A percentile compares a stretch with the other conserved stretches of the same genome.
Conservation (phyloP, 164 flowering plant species). For the Stephania cephalantha region DNA sequence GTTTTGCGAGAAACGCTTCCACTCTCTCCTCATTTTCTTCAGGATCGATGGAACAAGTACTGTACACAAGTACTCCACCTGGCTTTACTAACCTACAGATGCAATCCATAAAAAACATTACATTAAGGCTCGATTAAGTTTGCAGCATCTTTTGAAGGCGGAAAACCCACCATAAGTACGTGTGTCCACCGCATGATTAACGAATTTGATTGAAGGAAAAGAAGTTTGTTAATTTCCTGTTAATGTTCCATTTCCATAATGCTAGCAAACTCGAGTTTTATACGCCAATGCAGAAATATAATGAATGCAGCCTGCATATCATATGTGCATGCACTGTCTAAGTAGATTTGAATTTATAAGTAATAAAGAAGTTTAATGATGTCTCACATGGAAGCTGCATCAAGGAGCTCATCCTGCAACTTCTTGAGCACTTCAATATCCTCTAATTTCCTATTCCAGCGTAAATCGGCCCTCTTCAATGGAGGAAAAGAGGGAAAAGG, state of each 20-base stretch:
- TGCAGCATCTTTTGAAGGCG: background rate
- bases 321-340: background rate
- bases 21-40: slow-evolving; percentile 85
- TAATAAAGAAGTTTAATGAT: background rate
- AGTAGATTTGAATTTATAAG: background rate
- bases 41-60: slow-evolving; percentile 96
- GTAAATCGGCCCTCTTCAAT: slow-evolving; percentile 79
- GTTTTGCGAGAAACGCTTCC: slow-evolving; percentile 66
- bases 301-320: too few relatives aligned
- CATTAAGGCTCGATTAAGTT: background rate
- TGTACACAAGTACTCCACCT: slow-evolving; percentile 78
- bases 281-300: too few relatives aligned
- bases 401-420: slow-evolving; percentile 83
- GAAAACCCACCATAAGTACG: background rate
- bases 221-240: too few relatives aligned
- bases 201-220: too few relatives aligned
- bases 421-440: slow-evolving; percentile 67
- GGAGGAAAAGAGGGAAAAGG: slow-evolving; percentile 6
- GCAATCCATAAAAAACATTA: background rate
- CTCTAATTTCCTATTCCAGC: slow-evolving; percentile 81
- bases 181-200: too few relatives aligned
- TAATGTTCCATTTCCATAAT: too few relatives aligned
- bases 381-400: slow-evolving; percentile 71
- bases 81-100: slow-evolving; percentile 65
- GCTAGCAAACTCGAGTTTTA: too few relatives aligned